Percentiles rank a stretch among this genome's conserved stretches.
These are phyloP conservation scores for Metarhizium robertsii DNA, from an alignment of 2,329 filamentous ascomycete species.

Conservation along the genomic window DNA sequence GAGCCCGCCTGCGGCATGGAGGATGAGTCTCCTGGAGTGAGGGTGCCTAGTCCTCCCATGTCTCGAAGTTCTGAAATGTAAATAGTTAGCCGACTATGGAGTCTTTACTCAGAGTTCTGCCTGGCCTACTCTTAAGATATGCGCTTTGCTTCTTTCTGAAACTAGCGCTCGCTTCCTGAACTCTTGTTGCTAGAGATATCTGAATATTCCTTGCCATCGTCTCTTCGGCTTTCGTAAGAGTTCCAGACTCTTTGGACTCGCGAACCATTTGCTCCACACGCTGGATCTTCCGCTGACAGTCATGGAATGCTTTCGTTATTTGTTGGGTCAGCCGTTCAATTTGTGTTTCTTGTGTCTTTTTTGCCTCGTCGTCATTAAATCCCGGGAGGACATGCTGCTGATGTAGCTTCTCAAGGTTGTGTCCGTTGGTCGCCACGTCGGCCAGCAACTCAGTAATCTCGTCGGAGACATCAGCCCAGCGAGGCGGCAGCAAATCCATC, in stretches of 20 bases:
- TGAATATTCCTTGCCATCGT: constrained; percentile 96
- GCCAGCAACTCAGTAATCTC: constrained; percentile 78
- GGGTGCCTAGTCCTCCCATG: constrained; percentile 49
- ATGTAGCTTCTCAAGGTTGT: constrained; percentile 82
- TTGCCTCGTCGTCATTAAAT: constrained; percentile 90
- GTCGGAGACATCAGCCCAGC: constrained; percentile 93
- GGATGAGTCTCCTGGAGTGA: constrained; percentile 42
- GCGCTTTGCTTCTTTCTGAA: constrained; percentile 97
- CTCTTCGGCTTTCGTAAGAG: constrained; percentile 75
- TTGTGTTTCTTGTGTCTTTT: constrained; percentile 75
- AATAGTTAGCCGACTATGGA: background rate
- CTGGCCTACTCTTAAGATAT: constrained; percentile 74
- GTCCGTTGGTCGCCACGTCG: constrained; percentile 73
- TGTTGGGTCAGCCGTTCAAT: constrained; percentile 87
- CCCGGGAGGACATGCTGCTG: constrained; percentile 95
- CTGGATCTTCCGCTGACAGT: constrained; percentile 83
- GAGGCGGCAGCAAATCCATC: constrained; percentile 91
- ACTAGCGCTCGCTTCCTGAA: constrained; percentile 82
- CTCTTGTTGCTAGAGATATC: constrained; percentile 75
- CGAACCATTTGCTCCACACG: constrained; percentile 79
- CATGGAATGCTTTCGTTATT: constrained; percentile 82
- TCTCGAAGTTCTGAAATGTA: constrained; percentile 58
- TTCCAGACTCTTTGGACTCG: constrained; percentile 64
- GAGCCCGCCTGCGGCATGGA: constrained; percentile 39
- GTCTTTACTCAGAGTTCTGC: constrained; percentile 3